Base-by-base conservation (phyloP, 371 early-diverging fungal genomes). In the Batkoa obscura region DNA sequence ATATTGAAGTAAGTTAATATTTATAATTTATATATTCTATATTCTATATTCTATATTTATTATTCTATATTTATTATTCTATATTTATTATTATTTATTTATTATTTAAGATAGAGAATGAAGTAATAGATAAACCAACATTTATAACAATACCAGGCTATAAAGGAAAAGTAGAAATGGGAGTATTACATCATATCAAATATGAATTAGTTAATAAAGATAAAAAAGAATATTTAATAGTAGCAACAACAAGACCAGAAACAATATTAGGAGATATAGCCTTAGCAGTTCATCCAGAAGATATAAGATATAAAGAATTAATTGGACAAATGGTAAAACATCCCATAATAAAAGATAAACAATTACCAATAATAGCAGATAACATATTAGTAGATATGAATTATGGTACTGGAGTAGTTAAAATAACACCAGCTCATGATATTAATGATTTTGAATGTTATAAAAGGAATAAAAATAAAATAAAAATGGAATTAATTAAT, bases 251-350 rank as follows among this genome's bases (percentile, higher is more conserved):
- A 1, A 86, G 99, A 62, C 84, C 97, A 42, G 99, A 99, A 63
- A 99, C 99, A 2, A 96, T 99, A 84, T 75, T 98, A 10, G 99
- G 98, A 49, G 99, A 99, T 71, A 88, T 84, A 38, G 99, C 98
- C 2, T 74, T 99, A 32, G 97, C 96, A 47, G 81, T 95, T 42
- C 86, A 97, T 66, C 96, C 96, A 5, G 66, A 78, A 0, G 98
- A 98, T 68, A 57, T 60, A 23, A 74, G 98, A 59, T 96, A 94
- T 67, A 76, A 68, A 72, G 72, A 73, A 63, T 45, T 55, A 56
- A 31, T 35, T 57, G 92, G 92, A 1, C 84, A 83, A 61, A 70
- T 60, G 53, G 90, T 86, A 2, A 69, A 86, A 38, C 98, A 99
- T 68, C 98, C 99, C 0, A 74, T 94, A 15, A 60, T 81, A 70